Percentiles rank a stretch among this genome's conserved stretches.
phyloP scores from a whole-genome alignment of 805 yeast genomes.

The Yarrowia sp. region DNA sequence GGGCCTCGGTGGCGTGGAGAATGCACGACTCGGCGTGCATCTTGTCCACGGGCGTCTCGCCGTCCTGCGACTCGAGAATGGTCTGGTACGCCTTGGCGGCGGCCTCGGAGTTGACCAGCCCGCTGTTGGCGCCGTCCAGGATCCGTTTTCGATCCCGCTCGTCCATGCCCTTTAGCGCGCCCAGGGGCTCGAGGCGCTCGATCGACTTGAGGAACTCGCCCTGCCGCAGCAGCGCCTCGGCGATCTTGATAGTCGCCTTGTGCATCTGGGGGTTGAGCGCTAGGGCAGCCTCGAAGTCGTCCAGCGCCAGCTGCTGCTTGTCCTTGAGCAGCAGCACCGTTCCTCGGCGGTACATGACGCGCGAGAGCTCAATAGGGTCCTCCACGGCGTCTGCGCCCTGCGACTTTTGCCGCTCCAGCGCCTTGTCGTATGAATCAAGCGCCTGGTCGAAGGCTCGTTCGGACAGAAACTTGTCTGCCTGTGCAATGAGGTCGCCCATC shows the following conservation, averaged over 20 bases:
- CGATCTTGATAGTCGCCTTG: slow-evolving; percentile 37
- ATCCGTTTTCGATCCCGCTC: slow-evolving; percentile 11
- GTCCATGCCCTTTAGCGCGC: slow-evolving; percentile 1
- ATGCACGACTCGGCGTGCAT: slow-evolving; percentile 34
- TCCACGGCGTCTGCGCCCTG: slow-evolving; percentile 13
- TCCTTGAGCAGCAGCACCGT: slow-evolving; percentile 18
- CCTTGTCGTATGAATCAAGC: slow-evolving; percentile 39
- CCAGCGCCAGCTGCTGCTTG: slow-evolving; percentile 29
- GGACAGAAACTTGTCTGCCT: slow-evolving; percentile 40
- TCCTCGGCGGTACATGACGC: slow-evolving; percentile 23
- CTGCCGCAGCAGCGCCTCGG: slow-evolving; percentile 29
- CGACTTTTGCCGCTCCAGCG: slow-evolving; percentile 35
- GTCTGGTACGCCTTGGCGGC: slow-evolving; percentile 28
- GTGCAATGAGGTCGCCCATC: slow-evolving; percentile 30
- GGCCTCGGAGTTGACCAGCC: slow-evolving; percentile 28
- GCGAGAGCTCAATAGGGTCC: slow-evolving; percentile 12
- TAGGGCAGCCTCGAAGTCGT: slow-evolving; percentile 40
- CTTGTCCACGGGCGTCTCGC: slow-evolving; percentile 24
- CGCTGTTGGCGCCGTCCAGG: slow-evolving; percentile 19
- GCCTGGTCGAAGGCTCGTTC: slow-evolving; percentile 40
- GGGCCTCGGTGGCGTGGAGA: slow-evolving; percentile 33
- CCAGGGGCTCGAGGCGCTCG: slow-evolving; percentile 9
- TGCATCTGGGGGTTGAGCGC: slow-evolving; percentile 38
- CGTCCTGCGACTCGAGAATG: slow-evolving; percentile 28
- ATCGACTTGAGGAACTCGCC: slow-evolving; percentile 12